Evolutionary conservation across 2,329 filamentous ascomycete genomes (phyloP).

Genomic region (Xylaria polymorpha): DNA sequence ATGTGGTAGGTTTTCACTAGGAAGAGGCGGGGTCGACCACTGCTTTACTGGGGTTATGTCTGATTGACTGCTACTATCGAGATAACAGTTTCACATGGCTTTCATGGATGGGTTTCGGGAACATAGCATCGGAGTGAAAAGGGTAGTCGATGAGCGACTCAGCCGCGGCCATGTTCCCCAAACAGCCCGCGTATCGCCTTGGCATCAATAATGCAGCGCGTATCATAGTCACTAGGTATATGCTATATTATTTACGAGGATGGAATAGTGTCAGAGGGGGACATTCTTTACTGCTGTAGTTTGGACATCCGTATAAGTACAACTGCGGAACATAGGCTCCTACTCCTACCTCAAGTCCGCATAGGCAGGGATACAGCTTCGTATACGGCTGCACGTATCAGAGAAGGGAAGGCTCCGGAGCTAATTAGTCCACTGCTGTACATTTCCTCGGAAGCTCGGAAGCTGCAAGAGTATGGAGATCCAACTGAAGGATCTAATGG

Average conservation of each 20-base stretch:
- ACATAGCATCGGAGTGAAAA: conserved; percentile 8
- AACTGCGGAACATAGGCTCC: neutral
- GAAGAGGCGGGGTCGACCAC: neutral
- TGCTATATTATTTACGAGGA: neutral
- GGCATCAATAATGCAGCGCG: conserved; percentile 14
- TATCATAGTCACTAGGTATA: conserved; percentile 16
- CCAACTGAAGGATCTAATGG: conserved; percentile 18
- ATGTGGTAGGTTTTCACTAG: conserved; percentile 25
- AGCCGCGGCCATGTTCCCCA: conserved; percentile 8
- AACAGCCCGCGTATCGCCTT: conserved; percentile 3
- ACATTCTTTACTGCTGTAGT: neutral
- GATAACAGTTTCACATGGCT: neutral
- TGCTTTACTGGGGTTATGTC: neutral
- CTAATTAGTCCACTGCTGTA: conserved; percentile 25
- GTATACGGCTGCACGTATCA: neutral
- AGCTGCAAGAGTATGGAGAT: neutral
- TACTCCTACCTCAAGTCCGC: neutral
- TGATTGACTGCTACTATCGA: neutral
- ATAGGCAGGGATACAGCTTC: conserved; percentile 3
- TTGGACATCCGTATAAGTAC: neutral
- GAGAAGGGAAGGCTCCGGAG: conserved; percentile 5
- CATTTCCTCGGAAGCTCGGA: conserved; percentile 21
- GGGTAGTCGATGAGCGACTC: conserved; percentile 14
- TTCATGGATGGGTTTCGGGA: neutral
- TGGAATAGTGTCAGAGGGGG: neutral